Evolutionary conservation across 2,329 filamentous ascomycete species (phyloP), one percentile per base, ranked within the genome.

Genomic region (Stachybotrys elegans): DNA sequence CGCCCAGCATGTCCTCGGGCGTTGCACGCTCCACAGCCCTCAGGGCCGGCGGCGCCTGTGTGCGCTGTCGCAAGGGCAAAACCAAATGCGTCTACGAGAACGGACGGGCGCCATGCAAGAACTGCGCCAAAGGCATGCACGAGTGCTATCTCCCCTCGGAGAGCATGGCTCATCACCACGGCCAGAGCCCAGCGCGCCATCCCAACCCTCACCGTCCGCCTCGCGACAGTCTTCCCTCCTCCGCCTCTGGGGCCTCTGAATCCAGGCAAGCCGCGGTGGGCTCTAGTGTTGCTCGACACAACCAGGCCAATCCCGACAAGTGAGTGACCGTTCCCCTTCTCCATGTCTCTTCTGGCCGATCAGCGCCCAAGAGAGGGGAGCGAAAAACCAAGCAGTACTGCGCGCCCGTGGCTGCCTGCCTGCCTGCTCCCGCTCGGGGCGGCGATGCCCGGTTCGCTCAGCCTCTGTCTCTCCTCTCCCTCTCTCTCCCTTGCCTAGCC

Each of bases 71-170:
- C 60, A 81, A 81, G 58, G 78, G 78, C 65, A 81, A 81, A 63
- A 81, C 78, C 42, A 81, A 80, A 56, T 81, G 78, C 50, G 77
- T 81, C 55, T 81, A 81, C 65, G 78, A 81, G 50, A 80, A 78
- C 54, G 77, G 76, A 42, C 70, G 76, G 58, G 74, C 76, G n/a
- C 78, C 78, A 12, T 81, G 78, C 67, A 78, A 78, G 59, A 81
- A 81, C 63, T 81, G 78, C 63, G 75, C 76, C 39, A 81, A 81
- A 62, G 78, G 78, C 47, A 75, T 80, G 74, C 78, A 81, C 60
- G 76, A 81, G 45, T 81, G 78, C 65, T 81, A 81, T 59, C 65
- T 81, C 17, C 78, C 78, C 31, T 80, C 76, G 22, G 78, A 81
- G 63, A 77, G 71, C 48, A 74, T 78, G 69, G 72, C 73, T 51